phyloP scores from a whole-genome alignment of 2,329 filamentous ascomycete species.

The Cercospora berteroae region DNA sequence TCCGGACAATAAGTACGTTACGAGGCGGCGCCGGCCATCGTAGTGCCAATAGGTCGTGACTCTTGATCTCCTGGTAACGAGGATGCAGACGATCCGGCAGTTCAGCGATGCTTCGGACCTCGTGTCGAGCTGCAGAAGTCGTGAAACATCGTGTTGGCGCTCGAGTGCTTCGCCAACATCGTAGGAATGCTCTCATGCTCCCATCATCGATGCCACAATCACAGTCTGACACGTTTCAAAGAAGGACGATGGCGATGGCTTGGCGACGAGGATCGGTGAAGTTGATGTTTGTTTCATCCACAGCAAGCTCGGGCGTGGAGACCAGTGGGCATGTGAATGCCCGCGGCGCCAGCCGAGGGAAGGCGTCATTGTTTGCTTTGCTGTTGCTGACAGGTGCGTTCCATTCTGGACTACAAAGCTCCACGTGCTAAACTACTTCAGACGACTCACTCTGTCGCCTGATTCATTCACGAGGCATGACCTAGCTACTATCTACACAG shows the following conservation, averaged over 20 bases:
- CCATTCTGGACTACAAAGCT: background rate
- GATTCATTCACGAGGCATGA: slow-evolving; percentile 11
- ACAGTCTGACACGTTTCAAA: background rate
- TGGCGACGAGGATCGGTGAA: background rate
- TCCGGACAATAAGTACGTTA: slow-evolving; percentile 68
- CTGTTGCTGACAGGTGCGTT: slow-evolving; percentile 9
- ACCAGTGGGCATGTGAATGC: background rate
- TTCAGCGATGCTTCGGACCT: slow-evolving; percentile 52
- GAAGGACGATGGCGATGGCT: background rate
- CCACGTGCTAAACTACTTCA: slow-evolving; percentile 7
- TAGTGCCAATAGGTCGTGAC: slow-evolving; percentile 62
- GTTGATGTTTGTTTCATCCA: background rate
- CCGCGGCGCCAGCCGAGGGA: background rate
- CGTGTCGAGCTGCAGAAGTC: slow-evolving; percentile 44
- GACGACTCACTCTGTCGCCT: slow-evolving; percentile 9
- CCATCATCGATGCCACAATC: slow-evolving; percentile 25
- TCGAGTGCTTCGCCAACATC: slow-evolving; percentile 28
- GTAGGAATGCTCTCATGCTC: slow-evolving; percentile 33
- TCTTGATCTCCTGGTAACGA: slow-evolving; percentile 59
- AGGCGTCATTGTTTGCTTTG: slow-evolving; percentile 6
- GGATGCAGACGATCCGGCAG: slow-evolving; percentile 61
- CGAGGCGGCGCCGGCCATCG: slow-evolving; percentile 67
- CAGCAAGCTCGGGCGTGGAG: background rate
- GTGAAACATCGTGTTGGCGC: slow-evolving; percentile 48
- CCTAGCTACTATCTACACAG: slow-evolving; percentile 4